phyloP scores from a whole-genome alignment of 164 flowering plant genomes.

The Chimonanthus salicifolius region DNA sequence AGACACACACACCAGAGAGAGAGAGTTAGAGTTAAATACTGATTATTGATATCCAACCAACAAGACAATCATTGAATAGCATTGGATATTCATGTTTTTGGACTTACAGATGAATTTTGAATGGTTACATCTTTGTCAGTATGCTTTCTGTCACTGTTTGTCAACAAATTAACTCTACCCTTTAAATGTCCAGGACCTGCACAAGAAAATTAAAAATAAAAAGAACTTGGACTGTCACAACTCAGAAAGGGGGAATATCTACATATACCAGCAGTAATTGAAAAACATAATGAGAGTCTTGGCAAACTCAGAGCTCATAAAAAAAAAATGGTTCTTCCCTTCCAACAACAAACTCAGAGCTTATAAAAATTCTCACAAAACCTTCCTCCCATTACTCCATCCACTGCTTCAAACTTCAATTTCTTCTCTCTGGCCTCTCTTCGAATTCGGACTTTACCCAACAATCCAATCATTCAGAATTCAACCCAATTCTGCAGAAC shows the following conservation, averaged over 20 bases:
- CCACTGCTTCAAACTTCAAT: no score
- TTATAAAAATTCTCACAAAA: no score
- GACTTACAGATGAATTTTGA: conserved; percentile 3
- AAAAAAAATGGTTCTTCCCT: no score
- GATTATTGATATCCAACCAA: neutral
- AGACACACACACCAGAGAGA: neutral
- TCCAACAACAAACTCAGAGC: no score
- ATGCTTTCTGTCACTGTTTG: neutral
- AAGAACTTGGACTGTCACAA: neutral
- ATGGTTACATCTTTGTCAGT: neutral
- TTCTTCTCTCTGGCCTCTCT: no score
- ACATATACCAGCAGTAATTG: neutral
- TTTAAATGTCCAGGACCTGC: neutral
- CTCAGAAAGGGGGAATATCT: neutral
- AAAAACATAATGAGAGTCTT: neutral
- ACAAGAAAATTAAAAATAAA: neutral
- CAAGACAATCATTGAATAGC: no score
- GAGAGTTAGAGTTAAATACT: neutral
- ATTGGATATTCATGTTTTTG: neutral
- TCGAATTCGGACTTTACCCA: no score
- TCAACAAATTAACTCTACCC: no score
- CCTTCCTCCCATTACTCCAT: no score
- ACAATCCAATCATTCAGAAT: no score
- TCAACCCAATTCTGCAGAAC: no score
- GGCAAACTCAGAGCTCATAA: neutral